These are phyloP conservation scores for Geotrichum bryndzae DNA, from an alignment of 1,139 yeast species.

Conservation along the genomic window DNA sequence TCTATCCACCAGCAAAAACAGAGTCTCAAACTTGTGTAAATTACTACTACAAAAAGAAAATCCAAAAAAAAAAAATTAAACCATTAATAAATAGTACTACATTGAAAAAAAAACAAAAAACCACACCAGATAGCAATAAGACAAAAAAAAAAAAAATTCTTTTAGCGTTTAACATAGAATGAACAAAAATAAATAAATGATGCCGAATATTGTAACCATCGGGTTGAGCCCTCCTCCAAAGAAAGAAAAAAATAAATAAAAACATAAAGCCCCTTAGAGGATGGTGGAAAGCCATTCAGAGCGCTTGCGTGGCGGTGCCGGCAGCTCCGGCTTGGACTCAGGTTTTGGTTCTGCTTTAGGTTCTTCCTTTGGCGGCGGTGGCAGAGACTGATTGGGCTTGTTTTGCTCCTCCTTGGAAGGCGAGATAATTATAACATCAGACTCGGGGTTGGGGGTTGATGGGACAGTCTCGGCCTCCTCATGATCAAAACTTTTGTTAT, in stretches of 20 bases:
- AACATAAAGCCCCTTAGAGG: not conserved
- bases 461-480: constrained; percentile 9
- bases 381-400: not conserved
- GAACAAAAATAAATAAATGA: not conserved
- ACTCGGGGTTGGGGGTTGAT: constrained; percentile 5
- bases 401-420: not conserved
- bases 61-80: too few relatives aligned
- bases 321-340: not conserved
- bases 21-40: too few relatives aligned
- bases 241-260: not conserved
- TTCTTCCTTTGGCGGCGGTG: not conserved
- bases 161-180: too few relatives aligned
- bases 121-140: not conserved
- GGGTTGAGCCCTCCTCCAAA: too few relatives aligned
- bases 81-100: not conserved
- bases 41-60: not conserved
- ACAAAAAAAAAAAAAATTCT: not conserved
- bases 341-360: not conserved
- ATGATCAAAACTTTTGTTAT: not conserved
- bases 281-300: constrained; percentile 15
- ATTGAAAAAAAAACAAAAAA: not conserved
- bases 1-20: not conserved
- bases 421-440: constrained; percentile 2
- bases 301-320: not conserved
- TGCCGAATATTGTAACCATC: not conserved